phyloP scores from a whole-genome alignment of 1,284 basidiomycete genomes.

The Fomitopsis betulina region DNA sequence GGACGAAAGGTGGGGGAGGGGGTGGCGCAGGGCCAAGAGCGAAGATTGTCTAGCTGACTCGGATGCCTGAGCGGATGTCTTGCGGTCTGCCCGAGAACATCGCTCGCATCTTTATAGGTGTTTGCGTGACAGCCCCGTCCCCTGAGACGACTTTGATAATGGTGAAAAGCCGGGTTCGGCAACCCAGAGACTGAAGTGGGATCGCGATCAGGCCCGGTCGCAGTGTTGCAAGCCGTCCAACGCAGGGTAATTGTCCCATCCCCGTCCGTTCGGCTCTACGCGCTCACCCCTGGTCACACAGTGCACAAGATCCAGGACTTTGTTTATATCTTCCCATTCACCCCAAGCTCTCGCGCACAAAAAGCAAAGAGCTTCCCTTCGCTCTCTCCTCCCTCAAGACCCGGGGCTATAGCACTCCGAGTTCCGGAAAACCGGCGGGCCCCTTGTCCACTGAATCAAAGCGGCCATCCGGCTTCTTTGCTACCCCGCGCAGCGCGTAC shows the following conservation, averaged over 20 bases:
- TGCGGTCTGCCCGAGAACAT: conserved; percentile 17
- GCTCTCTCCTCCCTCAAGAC: too few species aligned
- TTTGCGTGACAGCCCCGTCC: neutral
- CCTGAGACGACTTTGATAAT: neutral
- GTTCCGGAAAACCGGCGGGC: too few species aligned
- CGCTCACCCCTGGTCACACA: too few species aligned
- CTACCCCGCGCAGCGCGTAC: neutral
- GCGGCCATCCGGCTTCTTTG: neutral
- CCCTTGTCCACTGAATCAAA: too few species aligned
- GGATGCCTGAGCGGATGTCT: conserved; percentile 24
- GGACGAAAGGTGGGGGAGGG: conserved; percentile 59
- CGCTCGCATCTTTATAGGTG: neutral
- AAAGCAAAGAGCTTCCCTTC: too few species aligned
- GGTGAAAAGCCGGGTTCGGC: neutral
- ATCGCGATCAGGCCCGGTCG: neutral
- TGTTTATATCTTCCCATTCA: too few species aligned
- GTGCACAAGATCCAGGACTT: too few species aligned
- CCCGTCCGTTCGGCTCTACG: neutral
- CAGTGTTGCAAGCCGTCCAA: neutral
- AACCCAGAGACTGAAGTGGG: neutral
- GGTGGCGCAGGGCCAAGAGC: conserved; percentile 38
- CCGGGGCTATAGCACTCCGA: too few species aligned
- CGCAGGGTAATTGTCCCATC: neutral
- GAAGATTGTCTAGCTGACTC: conserved; percentile 35
- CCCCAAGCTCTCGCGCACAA: too few species aligned